phyloP scores from a whole-genome alignment of 768 basidiomycete species.

The Tulasnella sp. region DNA sequence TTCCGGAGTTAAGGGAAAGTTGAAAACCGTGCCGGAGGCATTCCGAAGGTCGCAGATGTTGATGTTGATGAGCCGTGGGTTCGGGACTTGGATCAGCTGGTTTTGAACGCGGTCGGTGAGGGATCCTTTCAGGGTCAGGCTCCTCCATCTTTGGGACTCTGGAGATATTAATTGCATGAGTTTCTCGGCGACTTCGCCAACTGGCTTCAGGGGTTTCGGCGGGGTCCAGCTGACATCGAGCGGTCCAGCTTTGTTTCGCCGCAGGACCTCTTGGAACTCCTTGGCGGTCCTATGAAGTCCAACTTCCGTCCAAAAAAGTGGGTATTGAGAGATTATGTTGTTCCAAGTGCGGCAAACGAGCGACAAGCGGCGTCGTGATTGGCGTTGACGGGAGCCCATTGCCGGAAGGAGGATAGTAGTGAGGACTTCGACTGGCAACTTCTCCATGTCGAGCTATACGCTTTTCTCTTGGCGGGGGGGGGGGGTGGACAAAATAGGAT shows the following conservation, averaged over 20 bases:
- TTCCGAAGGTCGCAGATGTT: neutral
- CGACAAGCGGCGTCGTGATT: neutral
- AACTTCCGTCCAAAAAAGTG: neutral
- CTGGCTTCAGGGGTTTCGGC: neutral
- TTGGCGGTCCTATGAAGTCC: neutral
- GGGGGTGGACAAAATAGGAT: too few relatives aligned
- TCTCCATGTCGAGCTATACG: too few relatives aligned
- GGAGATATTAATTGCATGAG: neutral
- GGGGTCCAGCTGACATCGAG: slow-evolving; percentile 8
- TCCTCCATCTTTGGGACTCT: neutral
- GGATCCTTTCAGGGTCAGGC: neutral
- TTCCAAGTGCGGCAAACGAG: neutral
- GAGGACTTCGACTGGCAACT: too few relatives aligned
- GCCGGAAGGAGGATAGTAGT: neutral
- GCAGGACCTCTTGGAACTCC: neutral
- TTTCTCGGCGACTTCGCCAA: neutral
- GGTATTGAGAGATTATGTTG: neutral
- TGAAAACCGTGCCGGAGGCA: too few relatives aligned
- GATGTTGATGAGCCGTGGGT: neutral
- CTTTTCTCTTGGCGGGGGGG: too few relatives aligned
- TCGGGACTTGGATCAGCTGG: neutral
- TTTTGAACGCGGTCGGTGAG: neutral
- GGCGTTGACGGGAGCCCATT: neutral
- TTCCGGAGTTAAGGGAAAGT: too few relatives aligned
- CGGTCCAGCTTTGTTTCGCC: neutral